A percentile compares a stretch with the other conserved stretches of the same genome.
These are phyloP conservation scores for Boletus rubropictus DNA, from an alignment of 768 basidiomycete genomes.

Conservation along the genomic window DNA sequence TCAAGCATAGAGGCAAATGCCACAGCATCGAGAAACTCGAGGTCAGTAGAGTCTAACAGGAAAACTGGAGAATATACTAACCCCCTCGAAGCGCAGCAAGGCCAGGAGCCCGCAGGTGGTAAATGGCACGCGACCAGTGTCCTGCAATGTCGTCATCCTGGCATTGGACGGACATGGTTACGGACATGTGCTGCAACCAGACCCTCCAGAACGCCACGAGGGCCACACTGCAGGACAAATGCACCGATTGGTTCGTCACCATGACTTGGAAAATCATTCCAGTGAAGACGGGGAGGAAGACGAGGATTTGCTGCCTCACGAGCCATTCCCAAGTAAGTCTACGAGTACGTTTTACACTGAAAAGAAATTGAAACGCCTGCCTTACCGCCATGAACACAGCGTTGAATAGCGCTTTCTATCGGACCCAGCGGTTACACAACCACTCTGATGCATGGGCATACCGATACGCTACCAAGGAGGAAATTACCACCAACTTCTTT, in stretches of 20 bases:
- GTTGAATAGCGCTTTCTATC: constrained; percentile 20
- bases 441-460: constrained; percentile 22
- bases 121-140: background rate
- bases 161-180: background rate
- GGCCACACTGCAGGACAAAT: background rate
- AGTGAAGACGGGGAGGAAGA: constrained; percentile 20
- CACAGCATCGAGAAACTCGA: constrained; percentile 18
- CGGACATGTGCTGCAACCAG: background rate
- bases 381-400: constrained; percentile 8
- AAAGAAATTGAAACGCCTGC: background rate
- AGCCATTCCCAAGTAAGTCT: constrained; percentile 27
- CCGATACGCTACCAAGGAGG: constrained; percentile 30
- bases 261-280: constrained; percentile 3
- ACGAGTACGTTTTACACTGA: constrained; percentile 2
- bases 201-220: constrained; percentile 1
- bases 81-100: constrained; percentile 15
- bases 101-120: background rate
- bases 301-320: constrained; percentile 3
- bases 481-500: constrained; percentile 26
- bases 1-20: constrained; percentile 31
- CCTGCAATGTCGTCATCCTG: background rate
- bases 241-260: background rate
- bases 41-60: constrained; percentile 16
- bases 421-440: background rate
- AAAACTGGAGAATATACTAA: constrained; percentile 7